Conservation (phyloP, 306 rosid genomes). For the Oemleria cerasiformis region DNA sequence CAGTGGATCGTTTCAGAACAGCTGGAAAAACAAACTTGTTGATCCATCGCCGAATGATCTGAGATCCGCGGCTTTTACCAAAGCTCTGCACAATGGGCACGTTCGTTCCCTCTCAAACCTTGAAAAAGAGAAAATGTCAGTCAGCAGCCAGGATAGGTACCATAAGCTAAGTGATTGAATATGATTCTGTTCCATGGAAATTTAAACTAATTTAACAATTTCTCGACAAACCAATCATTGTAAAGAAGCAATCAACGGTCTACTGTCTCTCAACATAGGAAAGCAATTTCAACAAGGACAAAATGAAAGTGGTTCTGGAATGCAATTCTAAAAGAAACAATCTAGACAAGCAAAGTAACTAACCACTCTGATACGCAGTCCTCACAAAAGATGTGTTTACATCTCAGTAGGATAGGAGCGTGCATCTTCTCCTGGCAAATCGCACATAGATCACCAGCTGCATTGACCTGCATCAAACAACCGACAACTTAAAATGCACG, state of each 20-base stretch:
- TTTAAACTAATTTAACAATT: background rate
- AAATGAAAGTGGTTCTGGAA: background rate
- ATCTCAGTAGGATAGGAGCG: constrained; percentile 81
- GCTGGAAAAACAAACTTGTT: constrained; percentile 83
- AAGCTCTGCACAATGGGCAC: constrained; percentile 93
- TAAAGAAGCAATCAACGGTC: background rate
- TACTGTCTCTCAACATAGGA: background rate
- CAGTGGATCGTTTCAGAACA: constrained; percentile 50
- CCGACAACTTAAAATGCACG: constrained; percentile 7
- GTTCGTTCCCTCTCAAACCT: constrained; percentile 99
- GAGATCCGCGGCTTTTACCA: constrained; percentile 93
- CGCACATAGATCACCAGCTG: constrained; percentile 95
- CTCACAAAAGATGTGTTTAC: constrained; percentile 97
- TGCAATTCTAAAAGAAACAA: background rate
- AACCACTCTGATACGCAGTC: constrained; percentile 98
- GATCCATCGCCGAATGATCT: constrained; percentile 97
- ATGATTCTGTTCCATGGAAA: background rate
- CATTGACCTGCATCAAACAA: constrained; percentile 62
- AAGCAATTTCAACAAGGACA: background rate
- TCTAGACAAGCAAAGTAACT: background rate
- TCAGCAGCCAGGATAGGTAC: constrained; percentile 11
- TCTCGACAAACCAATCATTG: background rate
- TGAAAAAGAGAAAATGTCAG: constrained; percentile 14
- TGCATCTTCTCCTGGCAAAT: constrained; percentile 99
- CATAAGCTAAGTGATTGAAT: background rate